Evolutionary conservation across 75 land plant genomes (phyloP).

Genomic region (Cunninghamia lanceolata): DNA sequence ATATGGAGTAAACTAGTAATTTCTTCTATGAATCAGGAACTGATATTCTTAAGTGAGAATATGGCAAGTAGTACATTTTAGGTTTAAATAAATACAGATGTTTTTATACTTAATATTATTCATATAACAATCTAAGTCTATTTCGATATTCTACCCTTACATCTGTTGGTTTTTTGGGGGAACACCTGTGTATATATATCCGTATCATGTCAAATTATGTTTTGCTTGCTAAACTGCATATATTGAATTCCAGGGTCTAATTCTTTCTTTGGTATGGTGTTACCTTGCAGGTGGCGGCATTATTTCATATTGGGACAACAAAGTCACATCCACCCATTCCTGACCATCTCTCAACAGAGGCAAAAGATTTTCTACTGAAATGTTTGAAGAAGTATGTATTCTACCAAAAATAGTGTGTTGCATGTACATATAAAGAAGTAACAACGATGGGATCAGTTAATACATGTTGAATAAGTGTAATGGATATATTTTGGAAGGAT

Average conservation of each 20-base stretch:
- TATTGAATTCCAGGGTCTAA: not conserved
- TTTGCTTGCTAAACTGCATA: not conserved
- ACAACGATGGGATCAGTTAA: not conserved
- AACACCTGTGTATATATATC: not conserved
- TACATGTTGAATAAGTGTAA: not conserved
- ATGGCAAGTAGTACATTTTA: no score
- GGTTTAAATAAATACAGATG: not conserved
- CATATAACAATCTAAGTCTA: not conserved
- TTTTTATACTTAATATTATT: not conserved
- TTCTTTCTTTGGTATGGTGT: constrained; percentile 6
- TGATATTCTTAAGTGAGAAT: no score
- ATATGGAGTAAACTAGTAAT: no score
- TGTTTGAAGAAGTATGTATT: constrained; percentile 78
- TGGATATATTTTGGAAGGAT: not conserved
- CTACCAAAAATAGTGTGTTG: not conserved
- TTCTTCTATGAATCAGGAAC: no score
- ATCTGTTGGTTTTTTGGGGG: not conserved
- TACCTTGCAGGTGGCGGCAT: constrained; percentile 76
- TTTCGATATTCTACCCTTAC: not conserved
- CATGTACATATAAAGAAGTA: not conserved
- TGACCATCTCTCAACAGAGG: constrained; percentile 88
- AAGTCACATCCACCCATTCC: constrained; percentile 99
- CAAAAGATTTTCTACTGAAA: constrained; percentile 87
- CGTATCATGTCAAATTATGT: not conserved
- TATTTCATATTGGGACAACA: constrained; percentile 93